Evolutionary conservation across 73 alveolate species (phyloP), one percentile per base, ranked within the genome.

Genomic region (Diophrys sp.): DNA sequence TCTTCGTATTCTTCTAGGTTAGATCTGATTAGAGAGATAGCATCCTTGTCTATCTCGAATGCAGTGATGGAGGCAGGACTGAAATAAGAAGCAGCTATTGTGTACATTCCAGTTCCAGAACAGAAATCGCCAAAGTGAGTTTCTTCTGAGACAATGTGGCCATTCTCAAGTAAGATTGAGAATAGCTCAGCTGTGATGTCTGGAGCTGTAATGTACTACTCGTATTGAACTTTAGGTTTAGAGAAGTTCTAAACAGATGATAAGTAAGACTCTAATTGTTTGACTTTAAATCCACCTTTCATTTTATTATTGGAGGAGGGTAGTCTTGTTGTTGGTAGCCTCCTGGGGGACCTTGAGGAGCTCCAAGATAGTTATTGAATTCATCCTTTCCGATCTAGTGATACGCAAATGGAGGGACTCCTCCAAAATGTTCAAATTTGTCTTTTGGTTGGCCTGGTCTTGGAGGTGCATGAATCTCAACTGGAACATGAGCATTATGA

Each of bases 31-130:
- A 84, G 75, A 67, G 74, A 89, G 5, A 91, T 31, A 0, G 95
- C 95, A 11, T 91, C 93, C 33, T 78, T 82, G 76, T 91, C 97
- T 72, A 91, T 74, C 73, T 91, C 97, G 84, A 88, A 91, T 68
- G 87, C 89, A 79, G 72, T 67, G 29, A 91, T 78, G 70, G 87
- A 80, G 87, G 79, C 79, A 44, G 93, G 84, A 14, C 90, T 89
- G 32, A 90, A 83, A 77, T 88, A 88, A 1, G 92, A 84, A 0
- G 97, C 89, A 24, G 97, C 87, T 27, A 87, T 83, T 1, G 94
- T 87, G 53, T 88, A 91, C 74, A 91, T 91, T 57, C 95, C 97
- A 24, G 93, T 91, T 14, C 97, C 97, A 79, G 93, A 74, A 14
- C 97, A 91, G 66, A 91, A 88, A 72, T 31, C 54, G 73, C 66